Evolutionary conservation across 192 early-diverging fungal species (phyloP).

Genomic region (Dissophora ornata): DNA sequence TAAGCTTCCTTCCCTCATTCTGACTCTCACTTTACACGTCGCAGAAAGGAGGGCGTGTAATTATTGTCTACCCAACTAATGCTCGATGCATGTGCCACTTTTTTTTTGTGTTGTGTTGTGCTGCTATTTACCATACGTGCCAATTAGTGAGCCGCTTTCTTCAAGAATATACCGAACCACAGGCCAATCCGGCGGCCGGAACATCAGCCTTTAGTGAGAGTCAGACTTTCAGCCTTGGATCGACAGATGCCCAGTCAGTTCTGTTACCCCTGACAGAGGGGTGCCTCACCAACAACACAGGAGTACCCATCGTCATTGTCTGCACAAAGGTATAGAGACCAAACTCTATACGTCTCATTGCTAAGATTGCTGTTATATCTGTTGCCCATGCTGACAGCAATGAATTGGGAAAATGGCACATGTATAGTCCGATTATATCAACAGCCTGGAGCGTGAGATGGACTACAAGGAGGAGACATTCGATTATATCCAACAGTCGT

Average conservation of each 20-base stretch:
- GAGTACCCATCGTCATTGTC: slow-evolving; percentile 90
- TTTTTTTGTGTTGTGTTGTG: neutral
- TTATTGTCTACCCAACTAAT: neutral
- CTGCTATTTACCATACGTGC: neutral
- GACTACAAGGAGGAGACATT: slow-evolving; percentile 93
- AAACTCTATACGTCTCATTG: no score
- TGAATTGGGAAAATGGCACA: no score
- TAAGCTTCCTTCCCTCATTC: neutral
- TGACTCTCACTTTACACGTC: neutral
- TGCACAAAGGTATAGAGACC: slow-evolving; percentile 77
- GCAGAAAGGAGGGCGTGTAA: neutral
- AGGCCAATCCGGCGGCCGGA: slow-evolving; percentile 44
- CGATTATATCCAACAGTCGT: slow-evolving; percentile 94
- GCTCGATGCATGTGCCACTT: slow-evolving; percentile 12
- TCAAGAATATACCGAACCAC: slow-evolving; percentile 78
- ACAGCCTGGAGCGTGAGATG: slow-evolving; percentile 79
- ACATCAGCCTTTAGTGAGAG: slow-evolving; percentile 44
- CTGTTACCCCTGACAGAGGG: slow-evolving; percentile 81
- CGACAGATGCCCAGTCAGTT: slow-evolving; percentile 60
- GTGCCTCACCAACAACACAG: slow-evolving; percentile 85
- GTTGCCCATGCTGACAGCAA: no score
- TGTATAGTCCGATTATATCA: slow-evolving; percentile 74
- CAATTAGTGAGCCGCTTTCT: slow-evolving; percentile 71
- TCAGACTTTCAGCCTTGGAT: slow-evolving; percentile 37
- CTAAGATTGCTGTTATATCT: no score